These are phyloP conservation scores for Biscutella laevigata DNA, from an alignment of 441 rosid species.

Conservation along the genomic window DNA sequence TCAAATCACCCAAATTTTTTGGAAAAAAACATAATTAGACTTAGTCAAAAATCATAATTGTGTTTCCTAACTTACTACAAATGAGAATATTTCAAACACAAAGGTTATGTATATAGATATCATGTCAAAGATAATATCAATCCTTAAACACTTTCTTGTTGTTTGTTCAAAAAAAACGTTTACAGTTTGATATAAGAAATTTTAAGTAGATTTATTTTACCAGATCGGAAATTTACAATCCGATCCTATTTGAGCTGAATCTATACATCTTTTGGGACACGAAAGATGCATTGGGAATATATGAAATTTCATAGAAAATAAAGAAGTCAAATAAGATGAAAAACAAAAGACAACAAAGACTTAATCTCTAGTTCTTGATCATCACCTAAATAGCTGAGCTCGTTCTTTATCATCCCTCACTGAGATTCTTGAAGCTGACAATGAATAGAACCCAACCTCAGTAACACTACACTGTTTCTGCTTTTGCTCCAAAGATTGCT, in stretches of 20 bases:
- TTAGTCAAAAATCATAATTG: background rate
- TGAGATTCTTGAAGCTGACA: constrained; percentile 40
- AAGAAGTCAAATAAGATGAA: constrained; percentile 10
- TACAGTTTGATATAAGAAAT: background rate
- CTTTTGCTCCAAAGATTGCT: constrained; percentile 50
- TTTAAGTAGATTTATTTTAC: background rate
- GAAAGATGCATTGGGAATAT: background rate
- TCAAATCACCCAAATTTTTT: too few relatives aligned
- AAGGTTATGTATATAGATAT: background rate
- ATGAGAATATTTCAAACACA: background rate
- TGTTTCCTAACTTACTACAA: background rate
- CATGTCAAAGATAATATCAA: background rate
- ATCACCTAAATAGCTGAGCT: constrained; percentile 44
- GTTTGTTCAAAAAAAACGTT: too few relatives aligned
- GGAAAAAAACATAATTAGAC: too few relatives aligned
- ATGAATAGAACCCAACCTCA: constrained; percentile 45
- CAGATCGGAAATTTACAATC: background rate
- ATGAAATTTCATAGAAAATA: background rate
- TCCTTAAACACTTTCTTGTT: background rate
- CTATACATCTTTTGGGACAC: background rate
- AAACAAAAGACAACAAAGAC: constrained; percentile 18
- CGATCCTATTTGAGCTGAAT: background rate
- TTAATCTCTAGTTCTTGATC: constrained; percentile 17
- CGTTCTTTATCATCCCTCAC: constrained; percentile 55
- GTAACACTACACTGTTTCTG: constrained; percentile 31